phyloP scores from a whole-genome alignment of 768 basidiomycete species.

The Boletus insuetus region DNA sequence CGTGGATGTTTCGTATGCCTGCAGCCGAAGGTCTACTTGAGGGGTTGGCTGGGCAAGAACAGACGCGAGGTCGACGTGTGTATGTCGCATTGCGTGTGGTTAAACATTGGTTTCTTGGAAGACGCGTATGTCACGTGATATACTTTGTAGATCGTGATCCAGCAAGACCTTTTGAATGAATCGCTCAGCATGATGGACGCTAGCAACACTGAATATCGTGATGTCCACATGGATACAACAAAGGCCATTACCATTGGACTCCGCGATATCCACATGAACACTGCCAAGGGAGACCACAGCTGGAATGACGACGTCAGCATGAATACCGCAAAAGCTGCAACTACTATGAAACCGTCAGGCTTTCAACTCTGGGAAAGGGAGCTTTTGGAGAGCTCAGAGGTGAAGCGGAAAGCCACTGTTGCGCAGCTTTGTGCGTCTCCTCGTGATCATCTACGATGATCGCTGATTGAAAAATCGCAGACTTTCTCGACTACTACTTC shows the following conservation, averaged over 20 bases:
- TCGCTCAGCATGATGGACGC: slow-evolving; percentile 53
- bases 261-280: slow-evolving; percentile 60
- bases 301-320: slow-evolving; percentile 59
- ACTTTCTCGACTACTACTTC: slow-evolving; percentile 98
- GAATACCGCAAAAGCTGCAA: slow-evolving; percentile 42
- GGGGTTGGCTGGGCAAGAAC: slow-evolving; percentile 55
- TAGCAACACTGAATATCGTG: too few species aligned
- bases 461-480: slow-evolving; percentile 38
- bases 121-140: slow-evolving; percentile 27
- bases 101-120: not conserved
- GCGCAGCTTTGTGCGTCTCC: slow-evolving; percentile 84
- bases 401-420: slow-evolving; percentile 93
- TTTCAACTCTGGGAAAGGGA: slow-evolving; percentile 83
- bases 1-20: slow-evolving; percentile 63
- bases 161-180: slow-evolving; percentile 16
- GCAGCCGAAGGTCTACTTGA: slow-evolving; percentile 59
- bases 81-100: slow-evolving; percentile 23
- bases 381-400: slow-evolving; percentile 79
- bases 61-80: slow-evolving; percentile 61
- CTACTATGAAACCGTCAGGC: slow-evolving; percentile 51
- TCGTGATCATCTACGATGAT: slow-evolving; percentile 7
- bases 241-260: slow-evolving; percentile 51
- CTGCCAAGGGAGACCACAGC: slow-evolving; percentile 50
- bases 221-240: slow-evolving; percentile 80
- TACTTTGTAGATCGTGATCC: slow-evolving; percentile 4